Conservation (phyloP, 495 filamentous ascomycete genomes). For the Thozetella sp. region DNA sequence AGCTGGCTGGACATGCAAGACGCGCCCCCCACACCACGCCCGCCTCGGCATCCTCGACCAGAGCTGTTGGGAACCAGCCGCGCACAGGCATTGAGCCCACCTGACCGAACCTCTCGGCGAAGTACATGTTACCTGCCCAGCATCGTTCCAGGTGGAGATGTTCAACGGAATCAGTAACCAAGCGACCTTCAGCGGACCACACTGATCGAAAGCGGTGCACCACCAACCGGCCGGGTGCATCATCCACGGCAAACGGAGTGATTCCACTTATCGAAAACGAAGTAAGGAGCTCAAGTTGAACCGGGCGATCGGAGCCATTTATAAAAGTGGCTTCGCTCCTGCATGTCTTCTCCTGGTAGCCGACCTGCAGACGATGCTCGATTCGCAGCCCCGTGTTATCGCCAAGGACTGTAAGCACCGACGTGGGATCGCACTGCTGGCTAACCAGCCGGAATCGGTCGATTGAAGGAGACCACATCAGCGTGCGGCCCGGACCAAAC, state of each 20-base stretch:
- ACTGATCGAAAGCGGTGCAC: constrained; percentile 6
- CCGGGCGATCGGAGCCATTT: constrained; percentile 2
- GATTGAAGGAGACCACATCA: constrained; percentile 4
- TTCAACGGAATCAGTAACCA: constrained; percentile 4
- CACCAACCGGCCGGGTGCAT: not conserved
- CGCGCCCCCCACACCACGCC: constrained; percentile 6
- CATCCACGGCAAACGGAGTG: constrained; percentile 4
- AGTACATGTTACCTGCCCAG: constrained; percentile 7
- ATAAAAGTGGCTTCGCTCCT: constrained; percentile 4
- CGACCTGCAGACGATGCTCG: constrained; percentile 1
- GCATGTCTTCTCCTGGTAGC: not conserved
- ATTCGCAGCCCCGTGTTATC: constrained; percentile 4
- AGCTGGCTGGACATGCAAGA: constrained; percentile 1
- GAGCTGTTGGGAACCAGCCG: constrained; percentile 7
- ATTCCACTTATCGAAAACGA: constrained; percentile 7
- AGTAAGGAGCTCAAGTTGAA: constrained; percentile 7
- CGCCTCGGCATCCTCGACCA: constrained; percentile 5
- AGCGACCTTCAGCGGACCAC: constrained; percentile 6
- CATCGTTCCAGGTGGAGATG: constrained; percentile 5
- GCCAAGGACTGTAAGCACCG: constrained; percentile 2
- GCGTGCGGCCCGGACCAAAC: constrained; percentile 2
- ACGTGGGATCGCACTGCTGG: not conserved
- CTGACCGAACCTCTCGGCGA: constrained; percentile 6
- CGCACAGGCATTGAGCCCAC: constrained; percentile 8
- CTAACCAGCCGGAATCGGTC: constrained; percentile 3